Percentiles rank a stretch among this genome's conserved stretches.
These are phyloP conservation scores for Globisporangium abappressorium DNA, from an alignment of 352 stramenopile species.

Conservation along the genomic window DNA sequence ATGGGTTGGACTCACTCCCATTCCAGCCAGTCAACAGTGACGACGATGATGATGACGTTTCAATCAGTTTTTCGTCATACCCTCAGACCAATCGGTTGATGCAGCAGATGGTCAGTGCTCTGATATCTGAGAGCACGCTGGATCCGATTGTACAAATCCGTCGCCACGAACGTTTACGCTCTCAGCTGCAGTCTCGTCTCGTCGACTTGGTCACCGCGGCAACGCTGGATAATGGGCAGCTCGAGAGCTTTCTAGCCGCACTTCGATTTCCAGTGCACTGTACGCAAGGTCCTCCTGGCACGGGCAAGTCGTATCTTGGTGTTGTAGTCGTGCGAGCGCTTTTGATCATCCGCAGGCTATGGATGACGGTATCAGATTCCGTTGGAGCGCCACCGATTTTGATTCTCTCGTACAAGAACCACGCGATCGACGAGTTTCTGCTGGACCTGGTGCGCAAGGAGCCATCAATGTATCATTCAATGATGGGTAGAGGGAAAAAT, in stretches of 20 bases:
- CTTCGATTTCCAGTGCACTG: conserved; percentile 81
- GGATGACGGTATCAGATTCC: conserved; percentile 61
- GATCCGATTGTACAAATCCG: conserved; percentile 82
- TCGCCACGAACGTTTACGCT: conserved; percentile 39
- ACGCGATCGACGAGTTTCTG: conserved; percentile 86
- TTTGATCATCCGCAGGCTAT: conserved; percentile 65
- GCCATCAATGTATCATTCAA: conserved; percentile 26
- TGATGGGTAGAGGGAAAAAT: conserved; percentile 13
- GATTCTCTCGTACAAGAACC: conserved; percentile 88
- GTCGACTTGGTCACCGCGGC: conserved; percentile 38
- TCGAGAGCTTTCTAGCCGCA: conserved; percentile 73
- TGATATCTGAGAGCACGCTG: conserved; percentile 58
- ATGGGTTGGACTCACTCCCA: not conserved
- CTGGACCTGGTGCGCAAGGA: conserved; percentile 68
- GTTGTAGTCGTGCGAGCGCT: conserved; percentile 81
- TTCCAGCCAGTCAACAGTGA: not conserved
- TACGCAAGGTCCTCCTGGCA: conserved; percentile 85
- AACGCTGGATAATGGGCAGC: conserved; percentile 65
- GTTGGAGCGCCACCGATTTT: conserved; percentile 75
- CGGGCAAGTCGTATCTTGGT: conserved; percentile 89
- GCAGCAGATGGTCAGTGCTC: conserved; percentile 7
- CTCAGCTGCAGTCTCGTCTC: conserved; percentile 36
- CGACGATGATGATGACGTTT: conserved; percentile 7
- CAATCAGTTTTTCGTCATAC: not conserved
- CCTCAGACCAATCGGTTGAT: not conserved